These are phyloP conservation scores for Verticillium zaregamsianum DNA, from an alignment of 2,329 filamentous ascomycete genomes.

Conservation along the genomic window DNA sequence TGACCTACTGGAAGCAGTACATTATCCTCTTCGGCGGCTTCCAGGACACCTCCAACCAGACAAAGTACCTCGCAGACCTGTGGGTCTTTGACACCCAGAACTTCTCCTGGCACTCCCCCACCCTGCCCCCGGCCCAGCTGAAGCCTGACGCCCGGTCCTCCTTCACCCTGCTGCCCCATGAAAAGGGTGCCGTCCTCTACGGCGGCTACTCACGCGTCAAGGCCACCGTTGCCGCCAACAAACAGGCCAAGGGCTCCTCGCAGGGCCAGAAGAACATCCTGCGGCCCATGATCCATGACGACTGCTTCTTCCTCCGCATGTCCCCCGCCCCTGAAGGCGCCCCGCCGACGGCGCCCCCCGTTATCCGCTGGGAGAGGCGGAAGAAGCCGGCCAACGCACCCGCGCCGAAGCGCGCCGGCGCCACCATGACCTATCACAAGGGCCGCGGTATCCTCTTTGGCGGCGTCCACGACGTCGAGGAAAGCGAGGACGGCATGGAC, in stretches of 20 bases:
- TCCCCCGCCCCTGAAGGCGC: slow-evolving; percentile 67
- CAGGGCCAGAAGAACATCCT: slow-evolving; percentile 67
- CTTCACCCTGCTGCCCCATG: slow-evolving; percentile 87
- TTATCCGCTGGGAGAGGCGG: slow-evolving; percentile 83
- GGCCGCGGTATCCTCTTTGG: slow-evolving; percentile 91
- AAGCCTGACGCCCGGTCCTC: slow-evolving; percentile 90
- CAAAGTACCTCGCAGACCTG: slow-evolving; percentile 86
- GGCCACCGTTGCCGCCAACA: slow-evolving; percentile 55
- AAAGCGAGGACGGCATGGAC: slow-evolving; percentile 91
- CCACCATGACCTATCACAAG: slow-evolving; percentile 93
- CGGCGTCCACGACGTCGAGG: slow-evolving; percentile 88
- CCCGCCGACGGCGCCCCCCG: slow-evolving; percentile 60
- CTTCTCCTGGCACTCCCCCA: slow-evolving; percentile 78
- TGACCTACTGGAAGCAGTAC: slow-evolving; percentile 97
- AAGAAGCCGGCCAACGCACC: slow-evolving; percentile 91
- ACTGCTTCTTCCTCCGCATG: slow-evolving; percentile 89
- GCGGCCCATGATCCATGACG: slow-evolving; percentile 86
- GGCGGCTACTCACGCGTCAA: slow-evolving; percentile 95
- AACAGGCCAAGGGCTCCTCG: slow-evolving; percentile 58
- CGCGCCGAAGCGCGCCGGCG: slow-evolving; percentile 76
- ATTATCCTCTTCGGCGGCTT: slow-evolving; percentile 95
- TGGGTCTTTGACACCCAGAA: slow-evolving; percentile 94
- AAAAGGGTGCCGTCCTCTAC: slow-evolving; percentile 83
- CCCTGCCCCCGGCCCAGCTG: slow-evolving; percentile 70
- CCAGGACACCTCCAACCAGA: slow-evolving; percentile 92